phyloP scores from a whole-genome alignment of 2,329 filamentous ascomycete genomes.

The Sporothrix dimorphospora region DNA sequence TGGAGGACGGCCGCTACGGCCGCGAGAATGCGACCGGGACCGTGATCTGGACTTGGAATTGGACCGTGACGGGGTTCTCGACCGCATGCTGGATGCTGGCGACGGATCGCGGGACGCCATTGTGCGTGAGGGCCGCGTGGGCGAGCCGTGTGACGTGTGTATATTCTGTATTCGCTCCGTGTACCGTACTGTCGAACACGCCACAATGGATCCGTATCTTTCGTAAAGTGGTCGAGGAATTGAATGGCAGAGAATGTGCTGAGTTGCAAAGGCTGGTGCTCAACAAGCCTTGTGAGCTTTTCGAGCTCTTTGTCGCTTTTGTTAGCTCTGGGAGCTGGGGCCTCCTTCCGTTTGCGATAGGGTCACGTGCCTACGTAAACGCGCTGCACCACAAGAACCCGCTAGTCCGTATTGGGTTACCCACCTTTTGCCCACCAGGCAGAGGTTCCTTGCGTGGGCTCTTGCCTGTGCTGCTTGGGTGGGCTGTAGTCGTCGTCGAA shows the following conservation, averaged over 20 bases:
- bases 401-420: constrained; percentile 12
- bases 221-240: background rate
- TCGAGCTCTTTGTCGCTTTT: constrained; percentile 2
- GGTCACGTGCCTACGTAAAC: constrained; percentile 23
- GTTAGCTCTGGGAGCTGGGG: constrained; percentile 18
- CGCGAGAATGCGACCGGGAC: background rate
- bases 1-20: background rate
- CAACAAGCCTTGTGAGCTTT: background rate
- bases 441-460: constrained; percentile 32
- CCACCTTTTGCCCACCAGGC: constrained; percentile 21
- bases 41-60: constrained; percentile 6
- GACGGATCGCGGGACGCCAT: constrained; percentile 27
- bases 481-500: constrained; percentile 7
- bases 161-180: too few relatives aligned
- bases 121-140: background rate
- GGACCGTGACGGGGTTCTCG: constrained; percentile 21
- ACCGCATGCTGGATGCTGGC: constrained; percentile 23
- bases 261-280: background rate
- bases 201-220: background rate
- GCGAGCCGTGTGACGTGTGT: background rate
- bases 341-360: background rate
- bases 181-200: background rate
- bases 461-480: constrained; percentile 8
- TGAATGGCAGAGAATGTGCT: background rate
- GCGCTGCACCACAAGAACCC: background rate